phyloP scores from a whole-genome alignment of 108 stramenopile genomes.

The Cyclotella kingstonii region DNA sequence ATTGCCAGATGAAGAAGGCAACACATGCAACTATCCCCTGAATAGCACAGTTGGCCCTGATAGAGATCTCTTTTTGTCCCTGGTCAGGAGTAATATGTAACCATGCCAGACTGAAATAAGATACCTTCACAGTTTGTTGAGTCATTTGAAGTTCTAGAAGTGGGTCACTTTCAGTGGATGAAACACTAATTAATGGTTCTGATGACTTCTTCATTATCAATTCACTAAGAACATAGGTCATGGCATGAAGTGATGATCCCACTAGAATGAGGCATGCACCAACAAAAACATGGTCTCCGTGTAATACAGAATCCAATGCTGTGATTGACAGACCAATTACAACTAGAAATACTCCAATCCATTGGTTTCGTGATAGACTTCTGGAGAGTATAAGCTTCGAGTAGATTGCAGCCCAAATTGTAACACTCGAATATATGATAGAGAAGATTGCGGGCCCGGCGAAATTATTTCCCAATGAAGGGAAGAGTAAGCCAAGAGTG shows the following conservation, averaged over 20 bases:
- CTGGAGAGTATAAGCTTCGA: conserved; percentile 53
- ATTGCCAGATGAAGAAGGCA: conserved; percentile 61
- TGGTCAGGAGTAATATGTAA: too few species aligned
- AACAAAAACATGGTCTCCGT: conserved; percentile 45
- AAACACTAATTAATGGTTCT: too few species aligned
- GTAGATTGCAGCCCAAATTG: conserved; percentile 74
- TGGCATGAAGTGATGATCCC: conserved; percentile 63
- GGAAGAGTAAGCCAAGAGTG: background rate
- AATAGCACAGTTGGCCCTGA: conserved; percentile 69
- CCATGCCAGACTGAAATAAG: too few species aligned
- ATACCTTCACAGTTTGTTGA: too few species aligned
- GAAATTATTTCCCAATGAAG: conserved; percentile 39
- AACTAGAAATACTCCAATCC: conserved; percentile 57
- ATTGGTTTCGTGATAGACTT: conserved; percentile 43
- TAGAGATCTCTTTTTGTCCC: conserved; percentile 36
- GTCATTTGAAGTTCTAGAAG: background rate
- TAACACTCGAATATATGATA: conserved; percentile 74
- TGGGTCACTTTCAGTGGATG: background rate
- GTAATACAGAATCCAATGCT: conserved; percentile 42
- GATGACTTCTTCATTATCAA: conserved; percentile 49
- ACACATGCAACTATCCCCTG: conserved; percentile 54
- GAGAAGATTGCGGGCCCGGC: conserved; percentile 79
- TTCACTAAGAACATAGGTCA: conserved; percentile 69
- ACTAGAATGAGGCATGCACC: conserved; percentile 56
- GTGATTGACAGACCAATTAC: conserved; percentile 65